These are phyloP conservation scores for Scheffersomyces lignosus DNA, from an alignment of 805 yeast species.

Conservation along the genomic window DNA sequence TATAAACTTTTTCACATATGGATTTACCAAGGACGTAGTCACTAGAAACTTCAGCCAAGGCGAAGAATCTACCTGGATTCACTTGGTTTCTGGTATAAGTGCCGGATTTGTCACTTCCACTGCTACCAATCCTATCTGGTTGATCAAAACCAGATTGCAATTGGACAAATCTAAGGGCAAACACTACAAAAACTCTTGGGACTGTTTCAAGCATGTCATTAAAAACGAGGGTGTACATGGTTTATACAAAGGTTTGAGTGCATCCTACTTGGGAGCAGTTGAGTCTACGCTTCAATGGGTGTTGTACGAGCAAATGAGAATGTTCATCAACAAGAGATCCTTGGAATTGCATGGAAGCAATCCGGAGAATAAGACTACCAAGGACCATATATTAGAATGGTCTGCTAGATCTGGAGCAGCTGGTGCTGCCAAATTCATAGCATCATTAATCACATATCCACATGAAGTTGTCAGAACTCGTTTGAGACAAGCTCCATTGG, in stretches of 20 bases:
- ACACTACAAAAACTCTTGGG: slow-evolving; percentile 79
- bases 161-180: slow-evolving; percentile 72
- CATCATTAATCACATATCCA: slow-evolving; percentile 91
- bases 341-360: slow-evolving; percentile 32
- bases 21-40: slow-evolving; percentile 83
- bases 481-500: slow-evolving; percentile 86
- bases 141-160: slow-evolving; percentile 91
- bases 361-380: slow-evolving; percentile 34
- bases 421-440: slow-evolving; percentile 91
- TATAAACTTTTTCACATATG: slow-evolving; percentile 93
- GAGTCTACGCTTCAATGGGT: slow-evolving; percentile 97
- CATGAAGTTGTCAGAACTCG: slow-evolving; percentile 97
- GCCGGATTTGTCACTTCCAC: slow-evolving; percentile 96
- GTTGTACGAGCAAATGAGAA: slow-evolving; percentile 91
- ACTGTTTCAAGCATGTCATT: slow-evolving; percentile 71
- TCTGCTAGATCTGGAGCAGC: slow-evolving; percentile 96
- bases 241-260: slow-evolving; percentile 87
- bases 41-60: slow-evolving; percentile 67
- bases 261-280: slow-evolving; percentile 89
- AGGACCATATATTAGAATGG: slow-evolving; percentile 83
- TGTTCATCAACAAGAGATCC: slow-evolving; percentile 55
- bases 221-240: slow-evolving; percentile 78
- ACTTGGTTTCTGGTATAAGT: slow-evolving; percentile 77
- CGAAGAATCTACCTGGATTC: slow-evolving; percentile 80
- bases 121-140: slow-evolving; percentile 97